Evolutionary conservation across 345 rosid genomes (phyloP), one percentile per base, ranked within the genome.

Genomic region (Excoecaria cochinchinensis): DNA sequence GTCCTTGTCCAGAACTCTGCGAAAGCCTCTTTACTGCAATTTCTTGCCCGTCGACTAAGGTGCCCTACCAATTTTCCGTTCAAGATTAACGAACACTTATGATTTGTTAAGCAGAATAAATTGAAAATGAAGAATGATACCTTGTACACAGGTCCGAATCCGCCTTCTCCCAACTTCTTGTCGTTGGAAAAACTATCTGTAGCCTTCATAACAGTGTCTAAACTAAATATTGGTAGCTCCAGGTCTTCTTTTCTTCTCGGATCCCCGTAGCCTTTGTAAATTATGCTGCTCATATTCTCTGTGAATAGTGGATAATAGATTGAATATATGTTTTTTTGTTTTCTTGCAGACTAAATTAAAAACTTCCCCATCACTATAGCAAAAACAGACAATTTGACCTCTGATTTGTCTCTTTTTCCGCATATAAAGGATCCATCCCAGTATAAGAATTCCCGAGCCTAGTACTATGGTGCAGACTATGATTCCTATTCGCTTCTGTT

Each of bases 111-210:
- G 31, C 31, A 31, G 31, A 31, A 31, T 31, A 31, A 31, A 31
- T 31, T 31, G 31, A 31, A 31, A 31, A 31, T 31, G 31, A 31
- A 31, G 31, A 31, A 19, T 40, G 13, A 67, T 36, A 81, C 84
- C 80, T 81, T 76, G 69, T 73, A 77, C 0, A 81, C 79, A 70
- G 82, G 76, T 65, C 89, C 86, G 48, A 83, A 85, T 36, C 88
- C 85, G 61, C 88, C 83, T 62, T 83, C 78, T 52, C 86, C 86
- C 25, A 81, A 79, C 71, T 79, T 74, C 31, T 77, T 86, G 4
- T 38, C 17, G 2, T 9, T 42, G 1, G 82, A 79, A 48, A 83
- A 86, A 13, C 70, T 65, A 4, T 82, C 5, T 0, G 87, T 80
- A 36, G 87, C 78, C 39, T 68, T 48, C 22, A 52, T 55, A 57